phyloP scores from a whole-genome alignment of 805 yeast genomes.

The Candida pseudoglaebosa region DNA sequence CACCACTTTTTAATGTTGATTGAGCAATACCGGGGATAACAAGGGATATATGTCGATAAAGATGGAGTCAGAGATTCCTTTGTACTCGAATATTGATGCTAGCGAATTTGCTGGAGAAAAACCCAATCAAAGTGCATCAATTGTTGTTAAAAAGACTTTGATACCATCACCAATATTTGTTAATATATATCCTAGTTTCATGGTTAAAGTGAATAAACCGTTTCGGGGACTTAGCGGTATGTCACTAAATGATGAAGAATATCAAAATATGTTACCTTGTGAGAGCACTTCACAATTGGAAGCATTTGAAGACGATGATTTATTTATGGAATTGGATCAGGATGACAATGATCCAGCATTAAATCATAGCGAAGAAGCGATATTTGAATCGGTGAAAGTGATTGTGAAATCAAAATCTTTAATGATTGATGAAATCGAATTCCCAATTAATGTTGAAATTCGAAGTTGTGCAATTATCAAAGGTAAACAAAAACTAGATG shows the following conservation, averaged over 20 bases:
- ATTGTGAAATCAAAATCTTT: slow-evolving; percentile 31
- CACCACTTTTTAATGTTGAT: not conserved
- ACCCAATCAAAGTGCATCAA: slow-evolving; percentile 1
- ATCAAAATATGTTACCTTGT: slow-evolving; percentile 28
- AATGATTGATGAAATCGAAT: slow-evolving; percentile 26
- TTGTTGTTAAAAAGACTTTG: slow-evolving; percentile 32
- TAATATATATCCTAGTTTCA: slow-evolving; percentile 30
- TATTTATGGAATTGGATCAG: slow-evolving; percentile 11
- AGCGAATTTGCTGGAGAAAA: slow-evolving; percentile 4
- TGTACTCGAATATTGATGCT: slow-evolving; percentile 11
- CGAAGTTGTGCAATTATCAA: slow-evolving; percentile 27
- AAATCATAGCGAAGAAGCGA: not conserved
- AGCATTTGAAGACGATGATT: slow-evolving; percentile 32
- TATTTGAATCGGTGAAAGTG: slow-evolving; percentile 16
- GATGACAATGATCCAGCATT: not conserved
- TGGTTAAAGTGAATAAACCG: slow-evolving; percentile 27
- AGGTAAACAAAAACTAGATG: slow-evolving; percentile 15
- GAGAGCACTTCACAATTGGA: slow-evolving; percentile 38
- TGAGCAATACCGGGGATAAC: not conserved
- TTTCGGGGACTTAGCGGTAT: slow-evolving; percentile 30
- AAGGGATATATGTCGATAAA: not conserved
- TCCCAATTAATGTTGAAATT: slow-evolving; percentile 26
- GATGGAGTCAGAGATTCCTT: slow-evolving; percentile 10
- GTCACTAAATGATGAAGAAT: slow-evolving; percentile 34
- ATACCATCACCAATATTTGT: slow-evolving; percentile 37